Conservation (phyloP, 495 filamentous ascomycete genomes). For the Daldinia childiae region DNA sequence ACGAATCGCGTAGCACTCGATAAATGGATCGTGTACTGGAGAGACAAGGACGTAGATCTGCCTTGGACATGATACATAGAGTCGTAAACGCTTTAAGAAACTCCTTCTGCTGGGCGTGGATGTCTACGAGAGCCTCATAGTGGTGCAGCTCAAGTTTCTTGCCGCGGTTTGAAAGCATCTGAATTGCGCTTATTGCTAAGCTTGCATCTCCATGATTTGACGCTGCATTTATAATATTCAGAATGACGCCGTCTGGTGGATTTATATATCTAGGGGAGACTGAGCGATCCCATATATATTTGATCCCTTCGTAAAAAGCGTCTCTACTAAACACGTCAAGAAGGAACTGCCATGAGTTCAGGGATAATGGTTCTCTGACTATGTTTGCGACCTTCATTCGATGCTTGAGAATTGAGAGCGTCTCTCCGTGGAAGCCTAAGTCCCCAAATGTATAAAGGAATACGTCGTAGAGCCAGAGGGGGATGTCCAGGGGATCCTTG, state of each 20-base stretch:
- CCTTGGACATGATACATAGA: conserved; percentile 73
- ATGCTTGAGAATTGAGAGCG: conserved; percentile 69
- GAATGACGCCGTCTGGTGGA: conserved; percentile 70
- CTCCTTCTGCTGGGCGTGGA: conserved; percentile 67
- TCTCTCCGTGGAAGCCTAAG: conserved; percentile 77
- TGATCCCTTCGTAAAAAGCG: conserved; percentile 50
- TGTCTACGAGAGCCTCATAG: conserved; percentile 78
- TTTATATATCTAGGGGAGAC: conserved; percentile 71
- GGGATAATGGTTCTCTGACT: conserved; percentile 53
- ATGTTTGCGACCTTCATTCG: conserved; percentile 56
- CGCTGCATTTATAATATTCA: conserved; percentile 74
- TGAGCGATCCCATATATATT: conserved; percentile 66
- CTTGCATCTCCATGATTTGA: conserved; percentile 69
- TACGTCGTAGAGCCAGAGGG: conserved; percentile 78
- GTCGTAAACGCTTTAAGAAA: conserved; percentile 66
- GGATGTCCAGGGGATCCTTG: conserved; percentile 62
- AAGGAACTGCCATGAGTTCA: conserved; percentile 70
- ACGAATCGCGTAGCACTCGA: conserved; percentile 45
- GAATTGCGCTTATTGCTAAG: conserved; percentile 73
- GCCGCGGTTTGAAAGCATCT: conserved; percentile 62
- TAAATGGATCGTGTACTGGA: conserved; percentile 68
- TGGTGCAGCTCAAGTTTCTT: conserved; percentile 67
- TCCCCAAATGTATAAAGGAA: conserved; percentile 75
- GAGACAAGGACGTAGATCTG: conserved; percentile 61
- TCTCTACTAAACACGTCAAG: conserved; percentile 71